These are phyloP conservation scores for Jacaranda mimosifolia DNA, from an alignment of 257 asterid genomes.

Conservation along the genomic window DNA sequence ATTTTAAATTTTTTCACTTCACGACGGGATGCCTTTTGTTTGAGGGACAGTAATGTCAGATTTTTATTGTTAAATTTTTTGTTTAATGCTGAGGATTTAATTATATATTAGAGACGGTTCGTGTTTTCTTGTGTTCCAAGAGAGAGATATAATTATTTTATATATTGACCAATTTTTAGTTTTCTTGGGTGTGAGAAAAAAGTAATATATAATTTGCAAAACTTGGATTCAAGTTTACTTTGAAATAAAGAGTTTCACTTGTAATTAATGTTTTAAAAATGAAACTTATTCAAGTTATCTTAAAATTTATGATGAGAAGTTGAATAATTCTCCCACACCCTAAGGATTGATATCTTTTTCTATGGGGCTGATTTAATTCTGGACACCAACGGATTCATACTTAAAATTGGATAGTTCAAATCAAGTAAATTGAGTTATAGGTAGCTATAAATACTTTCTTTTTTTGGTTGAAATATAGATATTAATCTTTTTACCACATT, in stretches of 20 bases:
- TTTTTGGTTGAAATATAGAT: too few relatives aligned
- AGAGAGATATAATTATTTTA: slow-evolving; percentile 17
- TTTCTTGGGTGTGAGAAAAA: neutral
- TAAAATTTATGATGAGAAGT: too few relatives aligned
- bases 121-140: slow-evolving; percentile 36
- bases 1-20: slow-evolving; percentile 24
- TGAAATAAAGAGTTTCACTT: neutral
- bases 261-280: neutral
- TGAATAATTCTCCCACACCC: too few relatives aligned
- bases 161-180: neutral
- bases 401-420: too few relatives aligned
- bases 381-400: too few relatives aligned
- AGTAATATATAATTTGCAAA: neutral
- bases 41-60: slow-evolving; percentile 61
- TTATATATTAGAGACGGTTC: slow-evolving; percentile 26
- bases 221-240: neutral
- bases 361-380: too few relatives aligned
- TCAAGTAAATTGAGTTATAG: too few relatives aligned
- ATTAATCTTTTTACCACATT: too few relatives aligned
- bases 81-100: slow-evolving; percentile 20
- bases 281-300: neutral
- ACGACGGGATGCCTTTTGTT: slow-evolving; percentile 34
- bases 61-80: slow-evolving; percentile 38
- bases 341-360: too few relatives aligned
- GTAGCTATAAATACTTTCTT: too few relatives aligned